Conservation (phyloP, 2,329 filamentous ascomycete genomes). For the Cercospora sesami region DNA sequence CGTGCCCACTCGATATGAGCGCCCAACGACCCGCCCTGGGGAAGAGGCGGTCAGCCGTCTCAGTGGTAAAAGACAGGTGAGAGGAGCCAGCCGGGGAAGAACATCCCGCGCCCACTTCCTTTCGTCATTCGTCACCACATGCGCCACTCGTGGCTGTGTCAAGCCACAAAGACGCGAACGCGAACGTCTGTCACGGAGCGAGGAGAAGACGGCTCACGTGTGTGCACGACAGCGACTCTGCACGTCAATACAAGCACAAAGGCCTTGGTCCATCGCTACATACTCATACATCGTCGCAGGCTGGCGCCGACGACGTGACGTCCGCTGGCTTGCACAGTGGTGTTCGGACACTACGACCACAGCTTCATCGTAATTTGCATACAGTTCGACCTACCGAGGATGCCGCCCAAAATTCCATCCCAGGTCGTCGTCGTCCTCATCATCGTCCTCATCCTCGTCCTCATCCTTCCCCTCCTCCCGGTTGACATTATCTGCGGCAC, state of each 20-base stretch:
- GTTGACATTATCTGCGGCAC: background rate
- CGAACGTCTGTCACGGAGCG: background rate
- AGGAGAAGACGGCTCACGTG: background rate
- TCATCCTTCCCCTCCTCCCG: background rate
- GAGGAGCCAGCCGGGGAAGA: background rate
- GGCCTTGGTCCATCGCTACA: background rate
- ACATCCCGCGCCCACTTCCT: background rate
- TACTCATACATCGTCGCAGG: background rate
- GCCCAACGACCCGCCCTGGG: background rate
- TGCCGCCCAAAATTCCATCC: slow-evolving; percentile 23
- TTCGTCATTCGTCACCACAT: background rate
- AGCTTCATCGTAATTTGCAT: background rate
- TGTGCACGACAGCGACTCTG: background rate
- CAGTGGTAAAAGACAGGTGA: background rate
- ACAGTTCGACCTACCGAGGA: background rate
- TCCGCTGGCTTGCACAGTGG: background rate
- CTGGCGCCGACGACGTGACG: background rate
- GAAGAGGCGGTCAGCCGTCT: background rate
- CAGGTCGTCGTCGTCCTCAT: slow-evolving; percentile 27
- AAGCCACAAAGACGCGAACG: background rate
- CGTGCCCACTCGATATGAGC: background rate
- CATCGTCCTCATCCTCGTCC: slow-evolving; percentile 17
- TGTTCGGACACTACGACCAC: background rate
- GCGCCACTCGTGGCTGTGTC: background rate
- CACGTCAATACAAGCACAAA: background rate